phyloP scores from a whole-genome alignment of 2,329 filamentous ascomycete species.

The Colletotrichum camelliae region DNA sequence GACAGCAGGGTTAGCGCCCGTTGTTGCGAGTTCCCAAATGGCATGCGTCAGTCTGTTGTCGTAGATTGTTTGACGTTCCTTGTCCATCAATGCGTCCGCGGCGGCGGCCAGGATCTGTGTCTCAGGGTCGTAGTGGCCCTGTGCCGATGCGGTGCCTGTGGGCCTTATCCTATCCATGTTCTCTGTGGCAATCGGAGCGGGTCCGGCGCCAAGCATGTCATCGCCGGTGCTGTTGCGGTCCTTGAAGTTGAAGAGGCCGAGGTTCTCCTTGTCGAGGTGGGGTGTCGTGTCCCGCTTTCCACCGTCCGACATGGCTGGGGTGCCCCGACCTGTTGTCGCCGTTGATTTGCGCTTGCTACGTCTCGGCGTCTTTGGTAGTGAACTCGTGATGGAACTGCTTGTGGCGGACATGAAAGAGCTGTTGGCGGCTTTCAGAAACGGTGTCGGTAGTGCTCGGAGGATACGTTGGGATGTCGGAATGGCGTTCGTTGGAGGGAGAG shows the following conservation, averaged over 20 bases:
- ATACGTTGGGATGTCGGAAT: constrained; percentile 93
- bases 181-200: constrained; percentile 41
- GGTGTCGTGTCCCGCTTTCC: constrained; percentile 39
- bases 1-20: constrained; percentile 90
- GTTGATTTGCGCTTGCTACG: constrained; percentile 65
- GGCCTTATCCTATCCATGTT: constrained; percentile 55
- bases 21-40: constrained; percentile 93
- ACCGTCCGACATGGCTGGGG: constrained; percentile 25
- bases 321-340: constrained; percentile 42
- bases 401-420: constrained; percentile 94
- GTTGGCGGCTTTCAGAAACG: constrained; percentile 92
- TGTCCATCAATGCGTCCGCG: constrained; percentile 68
- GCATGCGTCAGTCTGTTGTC: constrained; percentile 87
- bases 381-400: constrained; percentile 82
- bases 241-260: constrained; percentile 31
- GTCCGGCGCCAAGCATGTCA: constrained; percentile 17
- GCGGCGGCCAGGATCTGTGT: constrained; percentile 55
- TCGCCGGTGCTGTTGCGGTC: constrained; percentile 26
- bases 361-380: constrained; percentile 70
- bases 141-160: constrained; percentile 10
- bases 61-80: constrained; percentile 76
- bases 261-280: constrained; percentile 57
- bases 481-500: constrained; percentile 79
- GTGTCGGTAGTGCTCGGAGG: constrained; percentile 85
- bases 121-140: constrained; percentile 26